phyloP scores from a whole-genome alignment of 768 basidiomycete species.

The Tylopilus sp. region DNA sequence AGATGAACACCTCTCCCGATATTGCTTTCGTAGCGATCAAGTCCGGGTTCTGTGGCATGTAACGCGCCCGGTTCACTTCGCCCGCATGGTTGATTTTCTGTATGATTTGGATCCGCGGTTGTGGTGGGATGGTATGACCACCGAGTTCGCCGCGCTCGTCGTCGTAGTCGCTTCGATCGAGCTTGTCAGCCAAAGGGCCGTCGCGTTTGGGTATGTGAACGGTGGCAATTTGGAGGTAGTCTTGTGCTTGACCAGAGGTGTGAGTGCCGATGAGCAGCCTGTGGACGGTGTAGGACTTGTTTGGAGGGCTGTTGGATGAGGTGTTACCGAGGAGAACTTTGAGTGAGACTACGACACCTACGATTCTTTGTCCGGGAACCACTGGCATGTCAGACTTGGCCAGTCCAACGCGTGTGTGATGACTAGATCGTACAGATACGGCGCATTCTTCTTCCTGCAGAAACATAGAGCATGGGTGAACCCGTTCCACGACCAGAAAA shows the following conservation, averaged over 20 bases:
- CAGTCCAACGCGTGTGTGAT: constrained; percentile 98
- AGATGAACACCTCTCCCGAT: constrained; percentile 88
- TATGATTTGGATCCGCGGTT: constrained; percentile 82
- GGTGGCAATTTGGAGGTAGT: constrained; percentile 93
- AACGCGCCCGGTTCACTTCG: constrained; percentile 95
- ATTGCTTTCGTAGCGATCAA: constrained; percentile 94
- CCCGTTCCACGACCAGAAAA: background rate
- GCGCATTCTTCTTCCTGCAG: constrained; percentile 91
- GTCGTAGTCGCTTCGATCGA: constrained; percentile 79
- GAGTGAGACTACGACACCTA: constrained; percentile 40
- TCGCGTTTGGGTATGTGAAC: constrained; percentile 89
- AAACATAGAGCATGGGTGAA: background rate
- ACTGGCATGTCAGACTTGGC: constrained; percentile 97
- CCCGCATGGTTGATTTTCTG: constrained; percentile 95
- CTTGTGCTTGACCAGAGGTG: constrained; percentile 91
- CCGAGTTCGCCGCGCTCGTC: constrained; percentile 94
- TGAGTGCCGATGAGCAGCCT: constrained; percentile 95
- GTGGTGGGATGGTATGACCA: constrained; percentile 81
- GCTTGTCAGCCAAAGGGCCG: constrained; percentile 65
- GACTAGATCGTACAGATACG: constrained; percentile 95
- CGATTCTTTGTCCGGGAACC: constrained; percentile 98
- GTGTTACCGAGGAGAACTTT: background rate
- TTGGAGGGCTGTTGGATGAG: constrained; percentile 58
- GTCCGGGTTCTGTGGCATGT: constrained; percentile 99
- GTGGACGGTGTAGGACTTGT: constrained; percentile 94